Evolutionary conservation across 208 protist species (phyloP).

Genomic region (Acanthamoeba royreba): DNA sequence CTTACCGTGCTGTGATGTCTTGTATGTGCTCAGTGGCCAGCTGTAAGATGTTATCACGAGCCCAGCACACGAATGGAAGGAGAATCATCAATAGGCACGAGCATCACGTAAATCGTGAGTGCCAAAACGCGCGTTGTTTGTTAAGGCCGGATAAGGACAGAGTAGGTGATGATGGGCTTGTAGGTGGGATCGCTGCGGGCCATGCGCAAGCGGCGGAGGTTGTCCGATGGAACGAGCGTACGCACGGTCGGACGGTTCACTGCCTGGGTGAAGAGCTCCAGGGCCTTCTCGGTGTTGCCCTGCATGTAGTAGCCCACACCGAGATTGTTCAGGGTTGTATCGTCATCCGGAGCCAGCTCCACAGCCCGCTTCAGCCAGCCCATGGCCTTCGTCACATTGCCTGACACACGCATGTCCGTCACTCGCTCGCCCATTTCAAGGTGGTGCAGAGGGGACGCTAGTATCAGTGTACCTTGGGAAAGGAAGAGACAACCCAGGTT

Average conservation of each 20-base stretch:
- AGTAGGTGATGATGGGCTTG: not conserved
- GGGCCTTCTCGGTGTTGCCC: not conserved
- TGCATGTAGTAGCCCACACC: not conserved
- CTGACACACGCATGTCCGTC: too few species aligned
- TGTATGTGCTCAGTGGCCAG: too few species aligned
- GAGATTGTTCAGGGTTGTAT: not conserved
- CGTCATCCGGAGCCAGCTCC: not conserved
- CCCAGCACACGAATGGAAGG: too few species aligned
- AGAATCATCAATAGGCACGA: too few species aligned
- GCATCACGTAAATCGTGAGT: too few species aligned
- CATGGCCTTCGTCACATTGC: not conserved
- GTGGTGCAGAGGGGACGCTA: too few species aligned
- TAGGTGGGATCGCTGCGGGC: not conserved
- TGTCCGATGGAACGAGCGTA: not conserved
- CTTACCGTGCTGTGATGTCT: too few species aligned
- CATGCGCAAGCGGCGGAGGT: not conserved
- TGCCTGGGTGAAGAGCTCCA: not conserved
- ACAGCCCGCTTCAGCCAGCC: not conserved
- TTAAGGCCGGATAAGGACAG: not conserved
- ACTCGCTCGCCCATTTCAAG: too few species aligned
- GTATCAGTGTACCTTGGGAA: not conserved
- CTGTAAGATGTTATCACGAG: too few species aligned
- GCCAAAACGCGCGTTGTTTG: too few species aligned
- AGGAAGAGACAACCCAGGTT: not conserved
- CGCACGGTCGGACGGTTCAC: not conserved